Evolutionary conservation across 2,329 filamentous ascomycete genomes (phyloP).

Genomic region (Cryphonectria naterciae): DNA sequence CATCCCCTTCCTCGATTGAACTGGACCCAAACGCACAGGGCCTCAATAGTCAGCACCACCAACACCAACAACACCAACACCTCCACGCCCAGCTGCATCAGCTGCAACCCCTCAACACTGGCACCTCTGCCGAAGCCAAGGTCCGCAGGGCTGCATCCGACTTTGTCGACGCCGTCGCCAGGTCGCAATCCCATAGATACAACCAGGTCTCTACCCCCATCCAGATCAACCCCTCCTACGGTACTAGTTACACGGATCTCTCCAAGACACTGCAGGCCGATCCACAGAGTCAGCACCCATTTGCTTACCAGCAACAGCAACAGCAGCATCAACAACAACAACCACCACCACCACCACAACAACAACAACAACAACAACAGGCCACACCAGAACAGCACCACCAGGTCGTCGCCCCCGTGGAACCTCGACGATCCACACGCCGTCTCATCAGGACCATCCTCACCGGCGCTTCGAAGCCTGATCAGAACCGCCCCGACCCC

Average conservation of each 20-base stretch:
- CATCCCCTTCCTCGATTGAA: conserved; percentile 8
- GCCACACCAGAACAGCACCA: conserved; percentile 36
- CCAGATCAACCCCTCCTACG: conserved; percentile 30
- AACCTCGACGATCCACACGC: conserved; percentile 55
- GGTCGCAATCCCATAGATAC: conserved; percentile 58
- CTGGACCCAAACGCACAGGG: conserved; percentile 7
- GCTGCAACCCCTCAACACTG: conserved; percentile 33
- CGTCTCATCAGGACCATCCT: conserved; percentile 61
- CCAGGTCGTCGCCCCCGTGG: conserved; percentile 36
- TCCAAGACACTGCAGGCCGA: conserved; percentile 19
- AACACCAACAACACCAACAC: neutral
- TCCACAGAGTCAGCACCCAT: conserved; percentile 17
- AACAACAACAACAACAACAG: conserved; percentile 35
- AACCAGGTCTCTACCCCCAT: conserved; percentile 35
- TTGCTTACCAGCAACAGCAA: conserved; percentile 26
- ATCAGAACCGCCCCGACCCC: conserved; percentile 34
- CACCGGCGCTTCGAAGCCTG: conserved; percentile 41
- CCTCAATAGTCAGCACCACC: conserved; percentile 7
- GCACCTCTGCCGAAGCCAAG: conserved; percentile 39
- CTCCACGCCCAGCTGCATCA: conserved; percentile 24
- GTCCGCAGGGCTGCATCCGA: conserved; percentile 45
- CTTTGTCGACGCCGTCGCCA: conserved; percentile 52
- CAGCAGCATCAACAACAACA: conserved; percentile 30
- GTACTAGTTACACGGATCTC: conserved; percentile 28
- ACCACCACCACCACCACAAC: conserved; percentile 32